Conservation (phyloP, 2,329 filamentous ascomycete species). For the Exophiala alcalophila region DNA sequence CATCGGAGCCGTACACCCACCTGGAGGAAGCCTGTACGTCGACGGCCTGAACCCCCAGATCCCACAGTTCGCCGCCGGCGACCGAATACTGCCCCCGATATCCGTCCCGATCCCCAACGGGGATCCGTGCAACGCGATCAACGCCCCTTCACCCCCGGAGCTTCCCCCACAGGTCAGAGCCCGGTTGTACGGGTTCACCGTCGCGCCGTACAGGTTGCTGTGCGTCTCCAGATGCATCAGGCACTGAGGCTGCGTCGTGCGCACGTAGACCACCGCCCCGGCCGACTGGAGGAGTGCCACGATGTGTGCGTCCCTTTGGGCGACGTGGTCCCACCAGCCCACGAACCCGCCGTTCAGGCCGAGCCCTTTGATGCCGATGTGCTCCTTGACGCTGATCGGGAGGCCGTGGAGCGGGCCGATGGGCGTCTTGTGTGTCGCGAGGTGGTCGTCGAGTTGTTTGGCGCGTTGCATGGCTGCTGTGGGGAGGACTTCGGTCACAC, state of each 20-base stretch:
- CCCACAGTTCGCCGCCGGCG: conserved; percentile 39
- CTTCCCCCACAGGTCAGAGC: conserved; percentile 56
- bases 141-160: conserved; percentile 58
- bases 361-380: conserved; percentile 9
- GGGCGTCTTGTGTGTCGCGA: conserved; percentile 47
- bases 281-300: conserved; percentile 32
- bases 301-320: conserved; percentile 29
- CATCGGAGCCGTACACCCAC: not conserved
- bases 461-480: conserved; percentile 5
- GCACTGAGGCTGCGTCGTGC: conserved; percentile 56
- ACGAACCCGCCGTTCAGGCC: conserved; percentile 45
- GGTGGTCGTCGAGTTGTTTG: conserved; percentile 52
- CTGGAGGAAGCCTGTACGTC: conserved; percentile 8
- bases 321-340: conserved; percentile 32
- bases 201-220: conserved; percentile 60
- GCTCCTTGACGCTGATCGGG: conserved; percentile 55
- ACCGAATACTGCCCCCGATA: conserved; percentile 49
- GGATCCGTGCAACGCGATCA: conserved; percentile 54
- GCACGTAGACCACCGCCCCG: conserved; percentile 55
- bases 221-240: conserved; percentile 58
- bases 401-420: conserved; percentile 65
- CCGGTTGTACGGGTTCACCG: conserved; percentile 56
- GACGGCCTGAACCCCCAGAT: conserved; percentile 41
- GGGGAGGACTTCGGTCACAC: conserved; percentile 1
- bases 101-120: conserved; percentile 59